Percentiles rank a stretch among this genome's conserved stretches.
phyloP scores from a whole-genome alignment of 441 rosid species.

The Euphorbia corollata region DNA sequence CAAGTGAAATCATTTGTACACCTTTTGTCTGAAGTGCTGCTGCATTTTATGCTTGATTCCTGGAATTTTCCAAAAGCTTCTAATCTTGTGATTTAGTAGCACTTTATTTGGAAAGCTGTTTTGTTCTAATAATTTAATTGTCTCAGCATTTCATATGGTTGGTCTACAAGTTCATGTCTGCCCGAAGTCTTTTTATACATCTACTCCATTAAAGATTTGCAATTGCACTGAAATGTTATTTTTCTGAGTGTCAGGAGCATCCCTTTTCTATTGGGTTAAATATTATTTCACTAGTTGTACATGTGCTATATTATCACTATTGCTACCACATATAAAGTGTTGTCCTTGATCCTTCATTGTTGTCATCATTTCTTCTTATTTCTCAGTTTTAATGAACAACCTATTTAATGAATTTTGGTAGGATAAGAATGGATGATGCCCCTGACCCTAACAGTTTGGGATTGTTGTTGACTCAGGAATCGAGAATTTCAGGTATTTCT shows the following conservation, averaged over 20 bases:
- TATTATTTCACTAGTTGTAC: neutral
- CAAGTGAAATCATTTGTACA: too few species aligned
- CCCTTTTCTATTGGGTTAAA: too few species aligned
- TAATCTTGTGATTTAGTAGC: neutral
- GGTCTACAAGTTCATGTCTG: too few species aligned
- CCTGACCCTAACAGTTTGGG: conserved; percentile 17
- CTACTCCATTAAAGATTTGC: neutral
- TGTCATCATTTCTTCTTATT: neutral
- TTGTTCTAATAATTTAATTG: neutral
- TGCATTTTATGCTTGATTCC: neutral
- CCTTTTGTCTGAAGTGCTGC: neutral
- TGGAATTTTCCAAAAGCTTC: neutral
- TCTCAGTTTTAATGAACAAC: neutral
- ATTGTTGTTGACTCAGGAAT: neutral
- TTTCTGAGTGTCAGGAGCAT: too few species aligned
- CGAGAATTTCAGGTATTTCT: conserved; percentile 36
- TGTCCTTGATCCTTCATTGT: neutral
- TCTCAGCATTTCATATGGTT: neutral
- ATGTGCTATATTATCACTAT: neutral
- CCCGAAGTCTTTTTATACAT: neutral
- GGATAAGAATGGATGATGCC: conserved; percentile 45
- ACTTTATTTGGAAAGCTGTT: too few species aligned
- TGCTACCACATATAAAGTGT: neutral
- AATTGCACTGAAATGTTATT: neutral
- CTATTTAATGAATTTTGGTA: conserved; percentile 20